Evolutionary conservation across 176 grass and related monocot genomes (phyloP), one percentile per base, ranked within the genome.

Genomic region (Aechmea fasciata): DNA sequence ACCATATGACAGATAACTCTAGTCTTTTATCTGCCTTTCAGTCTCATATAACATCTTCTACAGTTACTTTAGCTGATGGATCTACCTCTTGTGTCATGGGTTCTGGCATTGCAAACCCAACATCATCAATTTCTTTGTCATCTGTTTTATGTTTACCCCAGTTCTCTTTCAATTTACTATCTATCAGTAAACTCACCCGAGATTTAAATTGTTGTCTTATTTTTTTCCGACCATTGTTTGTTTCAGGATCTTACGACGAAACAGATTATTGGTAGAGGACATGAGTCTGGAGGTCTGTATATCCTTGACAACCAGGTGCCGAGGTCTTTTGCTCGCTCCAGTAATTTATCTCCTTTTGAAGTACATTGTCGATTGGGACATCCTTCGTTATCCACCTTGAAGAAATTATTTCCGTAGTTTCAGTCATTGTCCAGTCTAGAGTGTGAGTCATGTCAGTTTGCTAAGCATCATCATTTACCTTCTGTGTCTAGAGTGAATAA

Each of bases 221-320:
- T 54, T 54, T 54, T 54, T 54, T 2, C 1, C 13, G 48, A 69
- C 52, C 18, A 52, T 69, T 69, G 20, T 23, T 9, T 69, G 11
- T 69, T 69, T 51, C 15, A 52, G 11, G 49, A 69, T 69, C 48
- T 69, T 25, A 52, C 13, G 67, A 69, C 11, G 49, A 69, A 69
- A 2, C 8, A 26, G 49, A 69, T 69, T 69, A 69, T 69, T 69
- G 17, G 17, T 69, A 52, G 24, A 69, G 10, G 49, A 2, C n/a
- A 51, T 26, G 18, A 23, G 12, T 69, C 4, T 23, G 12, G 19
- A 25, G 49, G 49, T 25, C 67, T 69, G 49, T 52, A 22, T 10
- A 24, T 52, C 15, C 15, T 18, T 47, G 12, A 67, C 25, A 1
- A 1, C 12, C n/a, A 7, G 13, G n/a, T 15, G 15, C 52, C 52